phyloP scores from a whole-genome alignment of 2,329 filamentous ascomycete species.

The Harringtonia aguacate region DNA sequence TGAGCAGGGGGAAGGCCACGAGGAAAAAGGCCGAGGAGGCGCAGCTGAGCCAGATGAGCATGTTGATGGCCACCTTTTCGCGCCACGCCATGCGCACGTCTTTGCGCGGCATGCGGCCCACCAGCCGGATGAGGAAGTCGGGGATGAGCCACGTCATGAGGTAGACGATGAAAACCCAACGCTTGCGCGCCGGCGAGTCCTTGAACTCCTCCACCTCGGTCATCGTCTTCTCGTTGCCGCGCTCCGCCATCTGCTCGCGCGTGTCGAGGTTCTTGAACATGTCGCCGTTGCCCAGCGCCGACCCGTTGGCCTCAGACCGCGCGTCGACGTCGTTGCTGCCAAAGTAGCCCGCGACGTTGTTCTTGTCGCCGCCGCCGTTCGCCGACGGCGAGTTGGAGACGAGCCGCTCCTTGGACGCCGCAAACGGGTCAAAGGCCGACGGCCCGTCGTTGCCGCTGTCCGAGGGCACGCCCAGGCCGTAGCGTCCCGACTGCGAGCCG shows the following conservation, averaged over 20 bases:
- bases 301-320: slow-evolving; percentile 83
- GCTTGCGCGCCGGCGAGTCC: slow-evolving; percentile 69
- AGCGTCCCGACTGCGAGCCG: slow-evolving; percentile 40
- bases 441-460: slow-evolving; percentile 53
- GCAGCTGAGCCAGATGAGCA: slow-evolving; percentile 90
- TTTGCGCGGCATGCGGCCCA: slow-evolving; percentile 83
- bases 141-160: slow-evolving; percentile 79
- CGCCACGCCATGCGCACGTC: slow-evolving; percentile 91
- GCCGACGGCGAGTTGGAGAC: slow-evolving; percentile 35
- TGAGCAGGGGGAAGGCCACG: slow-evolving; percentile 71
- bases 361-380: slow-evolving; percentile 63
- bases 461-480: slow-evolving; percentile 39
- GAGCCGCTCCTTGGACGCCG: slow-evolving; percentile 51
- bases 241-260: slow-evolving; percentile 87
- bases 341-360: slow-evolving; percentile 71
- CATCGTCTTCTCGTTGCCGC: slow-evolving; percentile 82
- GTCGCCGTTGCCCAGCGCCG: slow-evolving; percentile 84
- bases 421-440: slow-evolving; percentile 50
- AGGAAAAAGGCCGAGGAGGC: slow-evolving; percentile 76
- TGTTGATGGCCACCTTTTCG: slow-evolving; percentile 95
- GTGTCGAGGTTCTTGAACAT: slow-evolving; percentile 98
- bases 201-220: slow-evolving; percentile 80
- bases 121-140: slow-evolving; percentile 64
- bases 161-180: slow-evolving; percentile 82
- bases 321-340: slow-evolving; percentile 66